Conservation (phyloP, 495 filamentous ascomycete species). For the Trypethelium eluteriae region DNA sequence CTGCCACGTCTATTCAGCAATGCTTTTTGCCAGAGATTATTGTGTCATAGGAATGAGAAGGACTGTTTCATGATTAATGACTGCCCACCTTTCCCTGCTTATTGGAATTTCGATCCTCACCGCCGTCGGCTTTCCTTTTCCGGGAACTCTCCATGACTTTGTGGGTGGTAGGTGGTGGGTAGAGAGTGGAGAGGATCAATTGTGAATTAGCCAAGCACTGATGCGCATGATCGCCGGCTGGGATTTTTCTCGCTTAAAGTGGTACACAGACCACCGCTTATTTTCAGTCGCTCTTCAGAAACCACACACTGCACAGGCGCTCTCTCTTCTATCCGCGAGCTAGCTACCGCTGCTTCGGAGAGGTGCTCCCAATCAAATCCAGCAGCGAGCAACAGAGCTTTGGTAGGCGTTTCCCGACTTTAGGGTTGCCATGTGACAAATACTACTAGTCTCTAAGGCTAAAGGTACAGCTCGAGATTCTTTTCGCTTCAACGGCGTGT, state of each 20-base stretch:
- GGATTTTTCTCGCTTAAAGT: conserved; percentile 4
- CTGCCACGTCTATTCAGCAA: conserved; percentile 16
- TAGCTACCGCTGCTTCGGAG: neutral
- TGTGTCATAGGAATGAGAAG: neutral
- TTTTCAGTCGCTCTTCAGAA: neutral
- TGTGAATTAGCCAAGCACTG: neutral
- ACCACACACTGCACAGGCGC: neutral
- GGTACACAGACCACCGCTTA: conserved; percentile 8
- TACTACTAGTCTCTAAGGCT: neutral
- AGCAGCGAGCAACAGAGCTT: neutral
- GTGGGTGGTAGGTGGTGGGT: neutral
- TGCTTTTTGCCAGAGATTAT: conserved; percentile 4
- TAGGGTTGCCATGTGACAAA: neutral
- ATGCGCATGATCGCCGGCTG: conserved; percentile 10
- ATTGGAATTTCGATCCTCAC: neutral
- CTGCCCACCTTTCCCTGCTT: conserved; percentile 18
- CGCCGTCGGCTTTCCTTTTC: conserved; percentile 21
- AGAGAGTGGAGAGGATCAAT: neutral
- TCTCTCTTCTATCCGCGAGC: neutral
- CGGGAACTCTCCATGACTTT: conserved; percentile 14
- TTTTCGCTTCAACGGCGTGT: no score
- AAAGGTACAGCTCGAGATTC: neutral
- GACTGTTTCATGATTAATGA: neutral
- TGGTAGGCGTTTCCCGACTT: neutral
- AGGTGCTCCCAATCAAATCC: neutral